These are phyloP conservation scores for Daldinia concentrica DNA, from an alignment of 495 filamentous ascomycete species.

Conservation along the genomic window DNA sequence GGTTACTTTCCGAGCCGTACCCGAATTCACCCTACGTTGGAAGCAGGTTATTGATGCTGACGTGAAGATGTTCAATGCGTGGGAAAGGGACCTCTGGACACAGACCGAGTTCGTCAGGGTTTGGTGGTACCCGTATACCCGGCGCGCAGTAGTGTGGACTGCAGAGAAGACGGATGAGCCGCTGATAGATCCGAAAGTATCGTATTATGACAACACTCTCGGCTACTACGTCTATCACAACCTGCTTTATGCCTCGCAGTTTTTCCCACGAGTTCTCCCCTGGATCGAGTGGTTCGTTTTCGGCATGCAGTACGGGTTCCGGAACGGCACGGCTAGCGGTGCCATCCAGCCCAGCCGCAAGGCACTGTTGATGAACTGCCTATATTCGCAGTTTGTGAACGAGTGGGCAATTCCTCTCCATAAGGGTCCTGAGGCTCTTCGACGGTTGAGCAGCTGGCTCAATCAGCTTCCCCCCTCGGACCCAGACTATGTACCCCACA, in stretches of 20 bases:
- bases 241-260: slow-evolving; percentile 79
- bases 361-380: slow-evolving; percentile 93
- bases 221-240: slow-evolving; percentile 92
- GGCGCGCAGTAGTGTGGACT: slow-evolving; percentile 85
- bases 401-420: slow-evolving; percentile 95
- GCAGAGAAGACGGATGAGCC: slow-evolving; percentile 73
- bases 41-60: slow-evolving; percentile 78
- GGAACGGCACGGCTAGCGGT: slow-evolving; percentile 67
- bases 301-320: slow-evolving; percentile 93
- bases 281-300: slow-evolving; percentile 94
- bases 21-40: slow-evolving; percentile 84
- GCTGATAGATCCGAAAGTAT: slow-evolving; percentile 53
- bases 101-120: slow-evolving; percentile 87
- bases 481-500: slow-evolving; percentile 63
- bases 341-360: slow-evolving; percentile 82
- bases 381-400: slow-evolving; percentile 96
- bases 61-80: slow-evolving; percentile 70
- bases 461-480: slow-evolving; percentile 64
- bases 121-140: slow-evolving; percentile 97
- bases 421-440: slow-evolving; percentile 88
- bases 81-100: slow-evolving; percentile 82
- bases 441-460: slow-evolving; percentile 85
- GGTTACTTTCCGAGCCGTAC: slow-evolving; percentile 81
- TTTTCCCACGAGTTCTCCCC: slow-evolving; percentile 81
- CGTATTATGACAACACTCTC: slow-evolving; percentile 80